phyloP scores from a whole-genome alignment of 192 early-diverging fungal species.

The Coemansia sp. region DNA sequence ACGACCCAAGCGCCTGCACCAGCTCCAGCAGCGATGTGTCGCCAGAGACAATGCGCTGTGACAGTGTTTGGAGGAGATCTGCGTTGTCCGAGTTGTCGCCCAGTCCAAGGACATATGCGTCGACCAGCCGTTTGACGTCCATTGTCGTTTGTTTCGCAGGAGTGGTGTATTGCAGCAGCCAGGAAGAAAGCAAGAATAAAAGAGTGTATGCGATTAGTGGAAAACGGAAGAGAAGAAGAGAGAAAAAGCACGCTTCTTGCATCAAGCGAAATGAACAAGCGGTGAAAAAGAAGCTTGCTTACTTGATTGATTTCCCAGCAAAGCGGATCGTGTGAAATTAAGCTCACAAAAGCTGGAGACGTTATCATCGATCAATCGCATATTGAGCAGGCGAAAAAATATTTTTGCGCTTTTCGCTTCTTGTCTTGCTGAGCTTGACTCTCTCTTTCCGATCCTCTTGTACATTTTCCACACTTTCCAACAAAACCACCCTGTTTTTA shows the following conservation, averaged over 20 bases:
- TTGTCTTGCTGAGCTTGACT: no score
- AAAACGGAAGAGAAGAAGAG: neutral
- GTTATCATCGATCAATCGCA: neutral
- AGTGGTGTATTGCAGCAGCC: neutral
- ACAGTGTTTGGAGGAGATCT: slow-evolving; percentile 27
- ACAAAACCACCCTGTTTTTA: neutral
- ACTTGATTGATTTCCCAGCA: no score
- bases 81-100: slow-evolving; percentile 47
- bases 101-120: slow-evolving; percentile 53
- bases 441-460: slow-evolving; percentile 2
- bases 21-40: slow-evolving; percentile 68
- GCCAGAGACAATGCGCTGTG: slow-evolving; percentile 41
- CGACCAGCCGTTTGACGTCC: slow-evolving; percentile 49
- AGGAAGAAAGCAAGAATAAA: neutral
- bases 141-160: slow-evolving; percentile 9
- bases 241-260: neutral
- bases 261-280: no score
- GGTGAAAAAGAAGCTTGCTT: no score
- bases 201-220: neutral
- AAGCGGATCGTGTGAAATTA: no score
- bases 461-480: neutral
- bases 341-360: neutral
- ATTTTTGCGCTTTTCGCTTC: neutral
- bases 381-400: neutral
- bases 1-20: slow-evolving; percentile 76